phyloP scores from a whole-genome alignment of 1,284 basidiomycete species.

The Thelephora terrestris region DNA sequence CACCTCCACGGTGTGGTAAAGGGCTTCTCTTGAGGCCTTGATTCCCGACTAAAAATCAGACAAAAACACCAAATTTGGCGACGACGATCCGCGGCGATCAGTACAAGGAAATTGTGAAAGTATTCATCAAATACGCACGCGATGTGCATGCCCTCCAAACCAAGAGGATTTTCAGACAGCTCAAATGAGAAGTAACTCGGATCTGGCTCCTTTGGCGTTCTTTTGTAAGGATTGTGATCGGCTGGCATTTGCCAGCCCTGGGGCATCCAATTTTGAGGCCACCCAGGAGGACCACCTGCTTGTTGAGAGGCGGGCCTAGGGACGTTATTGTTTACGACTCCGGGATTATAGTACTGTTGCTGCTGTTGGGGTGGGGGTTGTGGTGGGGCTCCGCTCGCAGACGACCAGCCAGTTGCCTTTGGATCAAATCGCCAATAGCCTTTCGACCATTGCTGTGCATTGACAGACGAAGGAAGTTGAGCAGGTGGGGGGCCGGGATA shows the following conservation, averaged over 20 bases:
- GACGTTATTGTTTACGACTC: neutral
- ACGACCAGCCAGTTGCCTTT: conserved; percentile 5
- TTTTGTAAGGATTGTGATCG: conserved; percentile 51
- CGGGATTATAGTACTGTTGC: neutral
- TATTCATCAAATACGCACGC: conserved; percentile 32
- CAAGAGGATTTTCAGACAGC: conserved; percentile 51
- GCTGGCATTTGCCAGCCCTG: conserved; percentile 19
- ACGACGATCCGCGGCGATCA: conserved; percentile 1
- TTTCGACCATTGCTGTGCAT: conserved; percentile 35
- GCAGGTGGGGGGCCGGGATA: conserved; percentile 30
- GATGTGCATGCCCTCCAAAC: conserved; percentile 54
- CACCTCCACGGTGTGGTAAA: conserved; percentile 29
- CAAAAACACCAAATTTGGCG: neutral
- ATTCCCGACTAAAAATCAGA: conserved; percentile 10
- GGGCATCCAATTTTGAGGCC: conserved; percentile 16
- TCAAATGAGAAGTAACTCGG: conserved; percentile 49
- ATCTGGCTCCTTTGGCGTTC: conserved; percentile 42
- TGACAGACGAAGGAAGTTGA: conserved; percentile 30
- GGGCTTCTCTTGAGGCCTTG: conserved; percentile 10
- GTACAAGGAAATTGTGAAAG: neutral
- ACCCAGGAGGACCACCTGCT: neutral
- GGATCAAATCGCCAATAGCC: conserved; percentile 41
- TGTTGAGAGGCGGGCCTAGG: neutral
- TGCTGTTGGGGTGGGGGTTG: conserved; percentile 10
- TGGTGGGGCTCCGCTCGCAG: conserved; percentile 17